phyloP scores from a whole-genome alignment of 352 stramenopile genomes.

The Phytophthora lateralis region DNA sequence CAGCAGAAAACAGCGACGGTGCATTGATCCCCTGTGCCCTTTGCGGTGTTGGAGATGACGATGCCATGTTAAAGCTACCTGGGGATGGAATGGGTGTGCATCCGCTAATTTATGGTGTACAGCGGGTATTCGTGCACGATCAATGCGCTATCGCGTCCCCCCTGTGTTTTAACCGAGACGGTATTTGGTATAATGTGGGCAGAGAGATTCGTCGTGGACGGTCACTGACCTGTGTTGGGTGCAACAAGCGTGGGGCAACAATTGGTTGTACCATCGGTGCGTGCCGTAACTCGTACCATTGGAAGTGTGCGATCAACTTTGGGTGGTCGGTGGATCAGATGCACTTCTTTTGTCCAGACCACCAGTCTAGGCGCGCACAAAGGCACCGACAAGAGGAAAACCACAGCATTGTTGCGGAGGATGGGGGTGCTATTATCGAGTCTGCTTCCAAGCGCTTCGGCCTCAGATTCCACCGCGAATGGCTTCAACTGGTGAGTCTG shows the following conservation, averaged over 20 bases:
- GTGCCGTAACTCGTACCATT: conserved; percentile 81
- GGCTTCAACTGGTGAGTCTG: conserved; percentile 67
- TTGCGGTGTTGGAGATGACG: conserved; percentile 72
- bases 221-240: conserved; percentile 66
- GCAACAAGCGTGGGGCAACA: conserved; percentile 76
- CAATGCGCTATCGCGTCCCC: conserved; percentile 87
- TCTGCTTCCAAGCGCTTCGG: conserved; percentile 67
- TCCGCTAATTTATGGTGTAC: conserved; percentile 65
- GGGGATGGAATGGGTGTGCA: conserved; percentile 76
- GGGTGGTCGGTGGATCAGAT: conserved; percentile 81
- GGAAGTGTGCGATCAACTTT: conserved; percentile 76
- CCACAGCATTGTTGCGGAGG: conserved; percentile 19
- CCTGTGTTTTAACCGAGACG: conserved; percentile 77
- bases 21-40: conserved; percentile 80
- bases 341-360: conserved; percentile 82
- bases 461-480: conserved; percentile 76
- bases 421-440: conserved; percentile 43
- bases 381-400: conserved; percentile 26
- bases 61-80: conserved; percentile 75
- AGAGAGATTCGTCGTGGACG: conserved; percentile 83
- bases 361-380: conserved; percentile 45
- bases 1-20: conserved; percentile 39
- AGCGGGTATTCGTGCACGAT: conserved; percentile 87
- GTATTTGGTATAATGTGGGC: conserved; percentile 85
- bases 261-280: conserved; percentile 71